phyloP scores from a whole-genome alignment of 2,329 filamentous ascomycete species.

The Neofusicoccum laricinum region DNA sequence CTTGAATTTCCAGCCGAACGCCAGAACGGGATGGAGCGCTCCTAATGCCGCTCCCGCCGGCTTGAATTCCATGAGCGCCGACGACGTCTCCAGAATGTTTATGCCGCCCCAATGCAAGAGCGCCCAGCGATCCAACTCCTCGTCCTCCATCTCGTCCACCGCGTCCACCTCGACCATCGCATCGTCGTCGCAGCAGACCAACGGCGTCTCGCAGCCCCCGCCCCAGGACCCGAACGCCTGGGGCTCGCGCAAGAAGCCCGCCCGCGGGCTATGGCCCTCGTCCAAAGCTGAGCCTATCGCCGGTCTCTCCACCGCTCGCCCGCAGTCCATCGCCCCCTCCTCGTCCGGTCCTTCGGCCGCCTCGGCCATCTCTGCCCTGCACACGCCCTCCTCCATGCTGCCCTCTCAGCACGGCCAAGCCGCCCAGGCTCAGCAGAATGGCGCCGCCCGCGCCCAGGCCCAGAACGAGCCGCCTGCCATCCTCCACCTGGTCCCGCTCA shows the following conservation, averaged over 20 bases:
- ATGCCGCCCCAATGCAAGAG: constrained; percentile 72
- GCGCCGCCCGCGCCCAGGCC: constrained; percentile 43
- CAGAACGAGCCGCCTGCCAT: constrained; percentile 66
- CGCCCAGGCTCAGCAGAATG: constrained; percentile 58
- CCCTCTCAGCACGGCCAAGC: constrained; percentile 69
- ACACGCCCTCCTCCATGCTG: constrained; percentile 60
- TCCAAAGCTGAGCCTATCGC: constrained; percentile 65
- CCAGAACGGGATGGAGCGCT: constrained; percentile 61
- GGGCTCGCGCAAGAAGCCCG: constrained; percentile 50
- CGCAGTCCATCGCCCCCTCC: constrained; percentile 59
- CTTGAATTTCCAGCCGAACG: constrained; percentile 60
- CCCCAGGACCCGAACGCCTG: constrained; percentile 26
- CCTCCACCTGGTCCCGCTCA: constrained; percentile 82
- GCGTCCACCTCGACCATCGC: constrained; percentile 67
- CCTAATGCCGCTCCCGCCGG: constrained; percentile 58
- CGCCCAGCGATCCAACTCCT: constrained; percentile 83
- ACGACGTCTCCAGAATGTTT: constrained; percentile 85
- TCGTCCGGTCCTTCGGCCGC: constrained; percentile 58
- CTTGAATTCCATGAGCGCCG: constrained; percentile 70
- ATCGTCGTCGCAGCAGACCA: constrained; percentile 59
- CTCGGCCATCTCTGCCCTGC: constrained; percentile 61
- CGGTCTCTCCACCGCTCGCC: constrained; percentile 59
- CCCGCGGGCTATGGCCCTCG: constrained; percentile 61
- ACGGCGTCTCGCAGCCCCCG: constrained; percentile 51
- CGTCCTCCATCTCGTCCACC: constrained; percentile 70